Conservation (phyloP, 2,329 filamentous ascomycete genomes). For the Emergomyces africanus region DNA sequence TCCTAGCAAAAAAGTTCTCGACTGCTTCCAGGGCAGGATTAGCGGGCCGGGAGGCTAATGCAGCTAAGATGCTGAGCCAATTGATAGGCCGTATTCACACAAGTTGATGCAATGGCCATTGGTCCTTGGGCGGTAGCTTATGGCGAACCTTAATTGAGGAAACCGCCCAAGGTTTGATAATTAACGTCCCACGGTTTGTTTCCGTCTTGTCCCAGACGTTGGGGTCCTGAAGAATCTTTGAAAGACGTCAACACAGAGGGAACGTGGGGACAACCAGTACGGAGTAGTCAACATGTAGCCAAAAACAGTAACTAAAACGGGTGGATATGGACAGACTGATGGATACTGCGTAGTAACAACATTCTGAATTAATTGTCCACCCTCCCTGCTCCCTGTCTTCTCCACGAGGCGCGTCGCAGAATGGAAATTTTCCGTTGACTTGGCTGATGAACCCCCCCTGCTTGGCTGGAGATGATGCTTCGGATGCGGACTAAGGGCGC, state of each 20-base stretch:
- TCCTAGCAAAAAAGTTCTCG: conserved; percentile 9
- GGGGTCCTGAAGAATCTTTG: not conserved
- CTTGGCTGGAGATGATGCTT: not conserved
- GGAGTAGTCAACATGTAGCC: too few relatives aligned
- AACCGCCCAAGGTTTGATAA: not conserved
- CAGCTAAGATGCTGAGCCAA: not conserved
- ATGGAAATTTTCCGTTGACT: not conserved
- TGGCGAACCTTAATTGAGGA: not conserved
- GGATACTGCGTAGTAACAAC: not conserved
- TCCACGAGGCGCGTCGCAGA: not conserved
- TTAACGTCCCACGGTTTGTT: not conserved
- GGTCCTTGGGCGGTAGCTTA: not conserved
- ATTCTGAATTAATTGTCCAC: not conserved
- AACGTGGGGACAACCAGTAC: too few relatives aligned
- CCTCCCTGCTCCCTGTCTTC: not conserved
- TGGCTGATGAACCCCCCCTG: too few relatives aligned
- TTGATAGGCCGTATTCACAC: not conserved
- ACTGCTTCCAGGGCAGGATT: not conserved
- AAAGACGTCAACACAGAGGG: not conserved
- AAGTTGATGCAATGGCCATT: not conserved
- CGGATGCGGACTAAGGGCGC: not conserved
- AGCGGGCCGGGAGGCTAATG: conserved; percentile 3
- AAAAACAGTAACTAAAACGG: not conserved
- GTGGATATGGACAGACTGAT: not conserved
- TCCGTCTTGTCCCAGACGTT: not conserved